These are phyloP conservation scores for Aspergillus sp. DNA, from an alignment of 2,329 filamentous ascomycete genomes.

Conservation along the genomic window DNA sequence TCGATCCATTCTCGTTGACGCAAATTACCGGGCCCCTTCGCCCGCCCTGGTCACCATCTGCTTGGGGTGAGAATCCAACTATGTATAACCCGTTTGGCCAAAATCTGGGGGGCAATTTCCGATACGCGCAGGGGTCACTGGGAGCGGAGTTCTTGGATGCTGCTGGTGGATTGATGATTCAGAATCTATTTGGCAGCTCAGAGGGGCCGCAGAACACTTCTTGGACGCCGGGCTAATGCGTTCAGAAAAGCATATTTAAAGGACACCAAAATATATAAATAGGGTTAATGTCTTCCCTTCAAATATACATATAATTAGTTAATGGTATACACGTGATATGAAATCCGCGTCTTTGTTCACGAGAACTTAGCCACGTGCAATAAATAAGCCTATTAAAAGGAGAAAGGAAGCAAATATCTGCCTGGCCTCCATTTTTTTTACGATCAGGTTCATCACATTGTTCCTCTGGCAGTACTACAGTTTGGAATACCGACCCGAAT, in stretches of 20 bases:
- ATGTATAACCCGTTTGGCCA: slow-evolving; percentile 13
- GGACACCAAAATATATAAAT: background rate
- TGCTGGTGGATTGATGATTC: slow-evolving; percentile 20
- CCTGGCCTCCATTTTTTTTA: no score
- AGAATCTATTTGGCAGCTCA: slow-evolving; percentile 15
- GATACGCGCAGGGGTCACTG: slow-evolving; percentile 18
- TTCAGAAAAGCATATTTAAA: background rate
- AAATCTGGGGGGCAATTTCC: slow-evolving; percentile 8
- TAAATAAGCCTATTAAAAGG: no score
- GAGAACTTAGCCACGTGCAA: no score
- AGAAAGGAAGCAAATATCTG: no score
- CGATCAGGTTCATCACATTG: no score
- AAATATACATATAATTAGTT: no score
- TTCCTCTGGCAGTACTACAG: no score
- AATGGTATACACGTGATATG: no score
- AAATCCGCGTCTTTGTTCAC: no score
- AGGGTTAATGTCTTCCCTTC: background rate
- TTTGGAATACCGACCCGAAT: background rate
- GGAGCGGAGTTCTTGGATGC: slow-evolving; percentile 22
- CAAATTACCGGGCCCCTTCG: slow-evolving; percentile 7
- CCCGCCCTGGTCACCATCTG: slow-evolving; percentile 9
- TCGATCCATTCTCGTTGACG: slow-evolving; percentile 7
- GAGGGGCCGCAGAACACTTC: slow-evolving; percentile 7
- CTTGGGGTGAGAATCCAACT: slow-evolving; percentile 6
- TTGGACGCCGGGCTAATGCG: background rate